phyloP scores from a whole-genome alignment of 345 rosid species.

The Brassica juncea region DNA sequence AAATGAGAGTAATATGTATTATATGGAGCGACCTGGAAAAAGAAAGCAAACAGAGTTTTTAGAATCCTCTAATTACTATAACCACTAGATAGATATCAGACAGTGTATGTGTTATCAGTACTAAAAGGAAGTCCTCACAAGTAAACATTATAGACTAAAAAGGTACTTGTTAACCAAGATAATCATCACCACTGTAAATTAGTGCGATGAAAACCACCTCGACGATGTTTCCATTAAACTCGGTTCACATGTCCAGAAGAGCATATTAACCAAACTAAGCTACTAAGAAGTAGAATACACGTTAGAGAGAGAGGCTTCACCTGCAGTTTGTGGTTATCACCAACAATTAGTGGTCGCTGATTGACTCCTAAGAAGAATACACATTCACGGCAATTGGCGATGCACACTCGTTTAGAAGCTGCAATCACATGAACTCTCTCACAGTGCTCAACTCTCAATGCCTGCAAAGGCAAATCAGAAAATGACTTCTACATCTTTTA shows the following conservation, averaged over 20 bases:
- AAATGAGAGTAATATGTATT: slow-evolving; percentile 85
- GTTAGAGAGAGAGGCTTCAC: slow-evolving; percentile 39
- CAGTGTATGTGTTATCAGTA: background rate
- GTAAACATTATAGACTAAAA: background rate
- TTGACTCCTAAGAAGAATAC: slow-evolving; percentile 96
- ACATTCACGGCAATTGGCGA: slow-evolving; percentile 97
- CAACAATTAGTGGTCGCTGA: slow-evolving; percentile 91
- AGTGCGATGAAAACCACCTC: slow-evolving; percentile 3
- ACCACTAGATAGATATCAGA: slow-evolving; percentile 2
- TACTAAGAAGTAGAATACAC: background rate
- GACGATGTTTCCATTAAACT: slow-evolving; percentile 14
- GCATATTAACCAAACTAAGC: slow-evolving; percentile 17
- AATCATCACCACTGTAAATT: background rate
- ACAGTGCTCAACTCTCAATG: slow-evolving; percentile 93
- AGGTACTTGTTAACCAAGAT: background rate
- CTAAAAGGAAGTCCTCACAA: slow-evolving; percentile 2
- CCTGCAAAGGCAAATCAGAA: slow-evolving; percentile 53
- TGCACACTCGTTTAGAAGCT: slow-evolving; percentile 86
- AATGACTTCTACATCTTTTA: slow-evolving; percentile 2
- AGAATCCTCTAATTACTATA: background rate
- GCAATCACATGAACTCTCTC: slow-evolving; percentile 97
- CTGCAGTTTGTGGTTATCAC: slow-evolving; percentile 98
- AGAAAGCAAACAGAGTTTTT: slow-evolving; percentile 6
- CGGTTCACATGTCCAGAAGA: background rate
- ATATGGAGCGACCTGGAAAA: slow-evolving; percentile 87